Evolutionary conservation across 169 alveolate genomes (phyloP), one percentile per base, ranked within the genome.

Genomic region (Eimeria zaria): DNA sequence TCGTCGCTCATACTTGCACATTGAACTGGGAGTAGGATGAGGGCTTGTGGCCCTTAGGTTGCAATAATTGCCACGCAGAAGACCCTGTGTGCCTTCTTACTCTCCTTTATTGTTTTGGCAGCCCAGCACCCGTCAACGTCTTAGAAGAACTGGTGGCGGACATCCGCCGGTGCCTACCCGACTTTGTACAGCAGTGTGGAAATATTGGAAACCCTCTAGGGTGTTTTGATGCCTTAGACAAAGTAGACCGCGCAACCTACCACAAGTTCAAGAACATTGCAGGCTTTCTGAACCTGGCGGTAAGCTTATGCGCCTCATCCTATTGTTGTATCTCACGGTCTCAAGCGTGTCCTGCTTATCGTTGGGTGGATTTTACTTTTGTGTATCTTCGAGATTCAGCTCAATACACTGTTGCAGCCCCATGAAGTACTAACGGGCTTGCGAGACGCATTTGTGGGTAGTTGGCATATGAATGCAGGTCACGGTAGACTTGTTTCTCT

Each of bases 71-170:
- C 71, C 89, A 80, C 44, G 24, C 71, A n/a, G 39, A 18, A 24
- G 71, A 30, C 58, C 6, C 48, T 5, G 5, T 46, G 46, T 48
- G 46, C 33, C 62, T 55, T 53, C 4, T 39, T 24, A 30, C 36
- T 73, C 58, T 71, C 74, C 60, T 89, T 71, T 39, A 51, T 84
- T 64, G 76, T 48, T 44, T 60, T 48, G 74, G 46, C 93, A 93
- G 96, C 92, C 96, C 96, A 12, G 95, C 89, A 5, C 96, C 96
- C 55, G 89, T 67, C 27, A 84, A 69, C 80, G 96, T 94, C 89
- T 62, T 74, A 27, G 93, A 94, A 62, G 96, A 94, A 73, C 89
- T 94, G 71, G 81, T 84, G 53, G 88, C 91, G 58, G 55, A 39
- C 41, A 88, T 94, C 48, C 67, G 88, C 48, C 81, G 76, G 67